Evolutionary conservation across 192 early-diverging fungal genomes (phyloP), one percentile per base, ranked within the genome.

Genomic region (Umbelopsis vinacea): DNA sequence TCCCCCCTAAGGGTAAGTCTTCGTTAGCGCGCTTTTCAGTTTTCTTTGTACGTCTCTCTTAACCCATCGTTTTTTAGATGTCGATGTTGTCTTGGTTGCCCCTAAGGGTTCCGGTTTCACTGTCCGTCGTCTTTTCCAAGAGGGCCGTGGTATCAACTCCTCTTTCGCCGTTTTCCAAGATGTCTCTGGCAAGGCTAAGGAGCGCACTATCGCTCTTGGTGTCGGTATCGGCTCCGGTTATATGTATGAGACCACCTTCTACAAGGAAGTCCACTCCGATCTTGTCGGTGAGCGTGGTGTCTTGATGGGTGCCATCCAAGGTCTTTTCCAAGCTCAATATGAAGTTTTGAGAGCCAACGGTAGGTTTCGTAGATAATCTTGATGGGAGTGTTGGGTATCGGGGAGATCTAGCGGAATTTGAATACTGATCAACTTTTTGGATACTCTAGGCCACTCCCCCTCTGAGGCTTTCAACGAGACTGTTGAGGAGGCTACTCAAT

Each of bases 391-490:
- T n/a, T 68, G 43, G 35, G 45, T 35, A 22, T 50, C 67, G 67
- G 45, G 26, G 48, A 66, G 29, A 33, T 45, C 37, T 21, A 50
- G 21, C 48, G 45, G 55, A 71, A 45, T 71, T 71, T 33, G 55
- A 53, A 50, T 50, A 71, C 54, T 71, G 11, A 71, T 33, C 24
- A 26, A n/a, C 23, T 60, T 48, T n/a, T 35, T 60, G 21, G 12
- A 24, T 46, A 23, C 22, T 50, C 48, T 43, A 73, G 72, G 96
- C 71, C 96, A 98, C 91, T 88, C 91, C 37, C 97, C 97, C 60
- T 98, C 97, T 22, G 97, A 98, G 82, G 97, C 97, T 7, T 98
- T 96, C 90, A 98, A 98, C 88, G 97, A 98, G 86, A 98, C 97
- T 69, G 97, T 98, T 71, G 97, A 98, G 86, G 97, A 98, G 82